Conservation (phyloP, 2,329 filamentous ascomycete genomes). For the Cadophora malorum region DNA sequence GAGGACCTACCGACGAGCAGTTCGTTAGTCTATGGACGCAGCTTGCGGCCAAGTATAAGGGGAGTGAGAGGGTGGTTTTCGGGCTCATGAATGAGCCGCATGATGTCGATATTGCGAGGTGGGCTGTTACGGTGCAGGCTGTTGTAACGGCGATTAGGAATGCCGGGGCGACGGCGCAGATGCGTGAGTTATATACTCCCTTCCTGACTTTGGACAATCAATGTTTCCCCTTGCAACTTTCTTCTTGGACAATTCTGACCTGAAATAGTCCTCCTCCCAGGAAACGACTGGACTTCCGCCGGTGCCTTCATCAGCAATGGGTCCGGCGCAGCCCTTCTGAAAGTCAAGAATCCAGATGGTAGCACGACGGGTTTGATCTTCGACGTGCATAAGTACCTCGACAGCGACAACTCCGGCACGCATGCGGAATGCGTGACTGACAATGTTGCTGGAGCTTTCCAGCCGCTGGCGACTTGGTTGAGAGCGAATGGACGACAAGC, state of each 20-base stretch:
- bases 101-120: slow-evolving; percentile 55
- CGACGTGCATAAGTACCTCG: slow-evolving; percentile 67
- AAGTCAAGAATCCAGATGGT: slow-evolving; percentile 64
- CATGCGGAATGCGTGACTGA: slow-evolving; percentile 59
- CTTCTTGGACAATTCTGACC: not conserved
- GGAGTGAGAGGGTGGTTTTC: slow-evolving; percentile 61
- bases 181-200: slow-evolving; percentile 37
- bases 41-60: slow-evolving; percentile 63
- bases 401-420: slow-evolving; percentile 62
- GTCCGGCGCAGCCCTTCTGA: slow-evolving; percentile 57
- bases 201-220: too few relatives aligned
- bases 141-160: slow-evolving; percentile 68
- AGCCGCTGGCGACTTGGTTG: slow-evolving; percentile 48
- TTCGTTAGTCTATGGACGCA: slow-evolving; percentile 64
- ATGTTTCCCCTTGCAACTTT: too few relatives aligned
- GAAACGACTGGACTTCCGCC: slow-evolving; percentile 63
- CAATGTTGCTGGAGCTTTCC: slow-evolving; percentile 55
- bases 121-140: slow-evolving; percentile 66
- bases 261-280: slow-evolving; percentile 63
- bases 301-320: slow-evolving; percentile 55
- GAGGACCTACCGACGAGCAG: slow-evolving; percentile 64
- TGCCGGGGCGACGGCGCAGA: slow-evolving; percentile 66
- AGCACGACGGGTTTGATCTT: slow-evolving; percentile 61
- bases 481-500: slow-evolving; percentile 22
- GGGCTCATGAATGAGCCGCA: slow-evolving; percentile 70